Percentiles rank a stretch among this genome's conserved stretches.
Conservation (phyloP, 2,329 filamentous ascomycete genomes). For the Colletotrichum viniferum region DNA sequence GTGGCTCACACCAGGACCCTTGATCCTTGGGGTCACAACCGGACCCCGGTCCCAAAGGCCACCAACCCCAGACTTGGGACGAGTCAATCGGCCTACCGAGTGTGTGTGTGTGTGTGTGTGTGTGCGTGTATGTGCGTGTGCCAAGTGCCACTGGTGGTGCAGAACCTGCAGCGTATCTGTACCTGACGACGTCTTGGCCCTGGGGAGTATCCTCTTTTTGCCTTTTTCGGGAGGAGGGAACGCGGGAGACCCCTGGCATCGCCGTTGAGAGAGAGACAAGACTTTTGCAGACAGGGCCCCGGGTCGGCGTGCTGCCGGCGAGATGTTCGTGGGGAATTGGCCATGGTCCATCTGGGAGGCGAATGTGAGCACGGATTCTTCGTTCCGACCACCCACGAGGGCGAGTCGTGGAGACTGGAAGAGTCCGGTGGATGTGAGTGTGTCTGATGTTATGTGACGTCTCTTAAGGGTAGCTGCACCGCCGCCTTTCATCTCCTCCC, state of each 20-base stretch:
- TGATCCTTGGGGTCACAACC: not conserved
- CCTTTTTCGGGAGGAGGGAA: not conserved
- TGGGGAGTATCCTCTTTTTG: not conserved
- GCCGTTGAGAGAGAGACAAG: not conserved
- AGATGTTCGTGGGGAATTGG: constrained; percentile 2
- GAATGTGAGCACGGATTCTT: not conserved
- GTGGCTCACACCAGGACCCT: not conserved
- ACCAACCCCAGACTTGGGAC: not conserved
- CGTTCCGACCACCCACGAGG: not conserved
- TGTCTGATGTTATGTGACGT: constrained; percentile 5
- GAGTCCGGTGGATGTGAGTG: not conserved
- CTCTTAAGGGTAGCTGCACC: constrained; percentile 14
- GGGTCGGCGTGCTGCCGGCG: constrained; percentile 10
- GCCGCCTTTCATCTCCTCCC: not conserved
- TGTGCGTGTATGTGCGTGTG: too few species aligned
- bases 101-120: not conserved
- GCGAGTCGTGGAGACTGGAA: not conserved
- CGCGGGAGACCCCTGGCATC: not conserved
- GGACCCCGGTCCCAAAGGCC: not conserved
- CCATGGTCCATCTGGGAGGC: not conserved
- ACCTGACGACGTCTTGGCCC: not conserved
- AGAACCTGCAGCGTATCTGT: not conserved
- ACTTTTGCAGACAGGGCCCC: not conserved
- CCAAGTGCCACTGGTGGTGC: not conserved
- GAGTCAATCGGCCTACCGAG: not conserved